Evolutionary conservation across 805 yeast species (phyloP), one percentile per base, ranked within the genome.

Genomic region (Kuraishia ogatae): DNA sequence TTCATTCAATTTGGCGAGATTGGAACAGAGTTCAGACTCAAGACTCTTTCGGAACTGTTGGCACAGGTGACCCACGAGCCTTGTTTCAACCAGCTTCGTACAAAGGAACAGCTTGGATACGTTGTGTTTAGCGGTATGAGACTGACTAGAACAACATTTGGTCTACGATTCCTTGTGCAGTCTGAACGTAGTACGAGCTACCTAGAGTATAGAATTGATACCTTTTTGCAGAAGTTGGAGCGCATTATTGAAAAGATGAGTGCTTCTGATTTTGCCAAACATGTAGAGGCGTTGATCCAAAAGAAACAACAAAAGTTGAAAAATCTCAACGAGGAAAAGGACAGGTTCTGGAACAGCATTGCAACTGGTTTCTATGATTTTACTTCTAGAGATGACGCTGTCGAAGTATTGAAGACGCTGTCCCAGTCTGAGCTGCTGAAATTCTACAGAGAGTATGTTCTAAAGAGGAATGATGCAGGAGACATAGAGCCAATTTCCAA

Each of bases 81-180:
- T 3, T 87, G 93, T 56, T 94, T 93, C 70, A 85, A 89, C 64
- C 87, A 87, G 59, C 77, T 93, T 56, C 81, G 99, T 69, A 93
- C 99, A 6, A 86, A 89, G 62, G 98, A 93, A 71, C 98, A 94
- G 69, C 77, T 93, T 35, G 99, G 99, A 1, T 93, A 93, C 64
- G 91, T 93, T 59, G 99, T 93, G 0, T 90, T 89, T 65, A 83
- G 94, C 50, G 88, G 96, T 0, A 72, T 79, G 24, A 74, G 86
- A 58, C 77, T 77, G 57, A 80, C 89, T 2, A 80, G 96, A 64
- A 85, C 94, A 22, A 80, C 86, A 5, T 77, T 81, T 65, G 92
- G 93, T 15, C 79, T 83, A 60, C 77, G 94, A 62, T 70, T 94
- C 15, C 72, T 92, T 60, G 78, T 92, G 53, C 99, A 93, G 71